Evolutionary conservation across 2,329 filamentous ascomycete genomes (phyloP), one percentile per base, ranked within the genome.

Genomic region (Fusarium solani-melongenae): DNA sequence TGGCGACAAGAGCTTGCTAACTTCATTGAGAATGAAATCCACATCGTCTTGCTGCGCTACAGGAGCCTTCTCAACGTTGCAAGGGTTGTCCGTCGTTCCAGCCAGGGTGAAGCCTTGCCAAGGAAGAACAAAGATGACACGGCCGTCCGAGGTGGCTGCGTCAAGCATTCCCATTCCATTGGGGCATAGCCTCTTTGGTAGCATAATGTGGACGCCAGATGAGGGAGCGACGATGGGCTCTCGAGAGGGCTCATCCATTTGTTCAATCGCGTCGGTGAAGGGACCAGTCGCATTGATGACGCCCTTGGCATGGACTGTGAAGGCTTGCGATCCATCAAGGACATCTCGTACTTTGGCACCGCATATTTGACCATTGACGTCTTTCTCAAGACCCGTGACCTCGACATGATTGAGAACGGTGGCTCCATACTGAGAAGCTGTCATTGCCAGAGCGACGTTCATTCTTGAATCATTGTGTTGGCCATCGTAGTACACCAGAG

Each of bases 91-190:
- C 4, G 93, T 96, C 15, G 93, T 96, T 75, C 93, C 93, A 58
- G 94, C 93, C 70, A 96, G 93, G 8, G 94, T 96, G 85, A 94
- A 94, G 62, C 93, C 93, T 82, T 96, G 92, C 93, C 93, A 96
- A 9, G 93, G 93, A 61, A 96, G 86, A 81, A 96, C 94, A 86
- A 96, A 96, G 77, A 96, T 93, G 72, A 96, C 93, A 78, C 93
- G 91, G n/a, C 93, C 93, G 78, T 96, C 93, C 1, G 93, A 95
- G 6, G 71, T 73, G 4, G 94, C 95, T 44, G 94, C 93, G 76
- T 96, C 93, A 73, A 96, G 93, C 59, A 96, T 86, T 70, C 93
- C 93, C 92, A 96, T 95, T 79, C 93, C 91, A 63, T 91, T 89
- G 62, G 94, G 93, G 80, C 92, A 93, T 83, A 92, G 93, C 83